Conservation (phyloP, 495 filamentous ascomycete genomes). For the Ascobolus immersus region DNA sequence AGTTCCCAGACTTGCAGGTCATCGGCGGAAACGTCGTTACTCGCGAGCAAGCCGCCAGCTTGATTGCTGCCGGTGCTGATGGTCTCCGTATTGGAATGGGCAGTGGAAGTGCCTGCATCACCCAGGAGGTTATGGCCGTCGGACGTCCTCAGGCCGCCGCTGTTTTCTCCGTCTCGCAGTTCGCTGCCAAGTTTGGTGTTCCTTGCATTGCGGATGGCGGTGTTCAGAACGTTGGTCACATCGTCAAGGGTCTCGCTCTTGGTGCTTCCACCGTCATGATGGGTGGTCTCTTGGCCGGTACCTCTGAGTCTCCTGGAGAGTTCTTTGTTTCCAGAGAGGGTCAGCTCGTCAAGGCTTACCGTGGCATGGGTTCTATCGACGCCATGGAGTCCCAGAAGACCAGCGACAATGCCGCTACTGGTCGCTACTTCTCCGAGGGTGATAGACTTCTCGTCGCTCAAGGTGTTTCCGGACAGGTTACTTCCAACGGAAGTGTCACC, state of each 20-base stretch:
- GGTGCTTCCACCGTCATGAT: conserved; percentile 97
- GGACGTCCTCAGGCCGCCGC: conserved; percentile 83
- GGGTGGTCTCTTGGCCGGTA: conserved; percentile 90
- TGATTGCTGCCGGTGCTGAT: conserved; percentile 88
- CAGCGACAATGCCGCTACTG: conserved; percentile 81
- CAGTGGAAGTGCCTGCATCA: conserved; percentile 92
- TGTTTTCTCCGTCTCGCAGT: conserved; percentile 65
- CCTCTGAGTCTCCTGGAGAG: conserved; percentile 87
- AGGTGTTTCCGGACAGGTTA: conserved; percentile 62
- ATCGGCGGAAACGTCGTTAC: conserved; percentile 98
- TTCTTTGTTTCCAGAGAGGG: conserved; percentile 89
- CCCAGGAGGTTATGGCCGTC: conserved; percentile 98
- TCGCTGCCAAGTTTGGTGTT: conserved; percentile 81
- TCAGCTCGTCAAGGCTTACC: conserved; percentile 94
- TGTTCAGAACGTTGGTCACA: conserved; percentile 94
- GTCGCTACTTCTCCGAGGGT: conserved; percentile 94
- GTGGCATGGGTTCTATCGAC: conserved; percentile 95
- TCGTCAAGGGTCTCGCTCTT: conserved; percentile 89
- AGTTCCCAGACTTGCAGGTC: conserved; percentile 65
- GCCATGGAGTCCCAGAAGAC: conserved; percentile 99
- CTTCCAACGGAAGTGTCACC: conserved; percentile 53
- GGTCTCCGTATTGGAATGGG: conserved; percentile 98
- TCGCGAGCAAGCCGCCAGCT: conserved; percentile 65
- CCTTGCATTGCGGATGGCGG: conserved; percentile 96
- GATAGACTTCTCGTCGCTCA: conserved; percentile 84